Conservation (phyloP, 2,329 filamentous ascomycete genomes). For the Talaromyces sp. region DNA sequence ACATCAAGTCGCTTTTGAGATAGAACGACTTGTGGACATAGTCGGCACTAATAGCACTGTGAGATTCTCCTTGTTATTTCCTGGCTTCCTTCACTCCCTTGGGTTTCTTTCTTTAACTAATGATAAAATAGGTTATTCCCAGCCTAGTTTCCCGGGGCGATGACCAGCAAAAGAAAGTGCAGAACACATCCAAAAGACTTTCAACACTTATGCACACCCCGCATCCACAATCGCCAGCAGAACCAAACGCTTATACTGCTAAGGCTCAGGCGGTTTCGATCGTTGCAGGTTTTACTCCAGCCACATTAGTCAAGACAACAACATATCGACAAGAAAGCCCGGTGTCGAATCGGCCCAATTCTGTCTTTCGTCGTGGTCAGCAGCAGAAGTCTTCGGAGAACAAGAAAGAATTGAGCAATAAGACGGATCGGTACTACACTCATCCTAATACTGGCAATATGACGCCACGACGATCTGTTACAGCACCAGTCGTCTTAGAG, state of each 20-base stretch:
- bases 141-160: background rate
- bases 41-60: slow-evolving; percentile 69
- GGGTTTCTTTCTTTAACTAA: slow-evolving; percentile 51
- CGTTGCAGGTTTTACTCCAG: slow-evolving; percentile 1
- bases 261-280: slow-evolving; percentile 1
- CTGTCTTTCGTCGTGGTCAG: background rate
- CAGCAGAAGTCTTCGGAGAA: background rate
- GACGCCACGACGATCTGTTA: slow-evolving; percentile 8
- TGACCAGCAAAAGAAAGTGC: background rate
- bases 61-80: background rate
- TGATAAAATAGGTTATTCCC: background rate
- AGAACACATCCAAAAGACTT: background rate
- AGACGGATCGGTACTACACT: slow-evolving; percentile 1
- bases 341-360: background rate
- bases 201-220: background rate
- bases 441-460: background rate
- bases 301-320: slow-evolving; percentile 10
- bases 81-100: background rate
- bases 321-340: background rate
- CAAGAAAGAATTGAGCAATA: background rate
- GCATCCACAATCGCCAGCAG: background rate
- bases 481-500: background rate
- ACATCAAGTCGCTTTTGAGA: slow-evolving; percentile 74
- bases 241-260: background rate
- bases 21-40: slow-evolving; percentile 78